Evolutionary conservation across 2,329 filamentous ascomycete genomes (phyloP).

Genomic region (Epichloe aotearoae): DNA sequence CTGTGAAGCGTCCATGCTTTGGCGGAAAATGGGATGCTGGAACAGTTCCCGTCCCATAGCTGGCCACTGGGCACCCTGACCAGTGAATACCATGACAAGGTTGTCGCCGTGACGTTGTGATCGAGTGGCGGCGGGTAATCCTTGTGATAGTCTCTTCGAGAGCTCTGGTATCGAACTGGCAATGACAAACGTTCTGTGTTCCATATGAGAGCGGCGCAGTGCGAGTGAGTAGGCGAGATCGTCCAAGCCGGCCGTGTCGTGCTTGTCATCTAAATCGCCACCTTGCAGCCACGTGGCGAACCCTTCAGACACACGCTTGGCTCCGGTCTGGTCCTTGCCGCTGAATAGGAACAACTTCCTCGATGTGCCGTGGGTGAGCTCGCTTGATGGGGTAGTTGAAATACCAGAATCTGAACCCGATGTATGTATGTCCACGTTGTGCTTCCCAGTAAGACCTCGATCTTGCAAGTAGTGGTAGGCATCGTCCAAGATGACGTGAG

Average conservation of each 20-base stretch:
- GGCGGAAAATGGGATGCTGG: not conserved
- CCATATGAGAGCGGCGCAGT: not conserved
- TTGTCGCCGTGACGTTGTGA: no score
- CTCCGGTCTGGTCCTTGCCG: not conserved
- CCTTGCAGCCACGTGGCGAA: not conserved
- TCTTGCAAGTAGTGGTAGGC: not conserved
- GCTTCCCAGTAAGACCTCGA: not conserved
- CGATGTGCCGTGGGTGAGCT: not conserved
- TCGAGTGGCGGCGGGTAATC: no score
- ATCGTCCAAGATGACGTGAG: conserved; percentile 17
- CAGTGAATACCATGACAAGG: conserved; percentile 13
- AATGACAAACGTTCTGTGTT: no score
- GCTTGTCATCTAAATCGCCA: not conserved
- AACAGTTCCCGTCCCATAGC: not conserved
- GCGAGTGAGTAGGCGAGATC: not conserved
- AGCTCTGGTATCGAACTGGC: no score
- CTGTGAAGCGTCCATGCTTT: not conserved
- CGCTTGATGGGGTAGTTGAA: not conserved
- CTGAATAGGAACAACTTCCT: not conserved
- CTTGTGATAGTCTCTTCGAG: no score
- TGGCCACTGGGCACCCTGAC: conserved; percentile 21
- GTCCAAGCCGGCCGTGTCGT: not conserved
- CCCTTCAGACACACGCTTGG: not conserved
- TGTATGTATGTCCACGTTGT: no score
- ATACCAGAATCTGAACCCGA: no score